Conservation (phyloP, 202 grass and related monocot species). For the Sporobolus alterniflorus region DNA sequence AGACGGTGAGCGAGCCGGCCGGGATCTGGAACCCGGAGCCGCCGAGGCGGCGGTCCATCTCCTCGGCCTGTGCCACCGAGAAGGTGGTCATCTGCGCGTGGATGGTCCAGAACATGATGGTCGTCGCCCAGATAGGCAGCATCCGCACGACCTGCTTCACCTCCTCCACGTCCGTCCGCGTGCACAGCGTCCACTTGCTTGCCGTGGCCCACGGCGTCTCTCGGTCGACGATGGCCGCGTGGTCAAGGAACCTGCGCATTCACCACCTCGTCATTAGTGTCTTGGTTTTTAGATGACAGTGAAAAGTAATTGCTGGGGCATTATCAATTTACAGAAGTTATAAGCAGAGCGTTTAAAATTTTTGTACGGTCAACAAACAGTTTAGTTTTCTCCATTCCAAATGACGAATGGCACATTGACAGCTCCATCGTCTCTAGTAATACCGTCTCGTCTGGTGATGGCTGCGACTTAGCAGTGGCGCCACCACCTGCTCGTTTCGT, state of each 20-base stretch:
- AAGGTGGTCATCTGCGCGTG: slow-evolving; percentile 98
- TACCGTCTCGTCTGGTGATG: too few species aligned
- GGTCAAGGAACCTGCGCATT: slow-evolving; percentile 46
- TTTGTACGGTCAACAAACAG: too few species aligned
- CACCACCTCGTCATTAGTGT: too few species aligned
- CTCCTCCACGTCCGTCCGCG: slow-evolving; percentile 89
- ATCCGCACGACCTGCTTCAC: slow-evolving; percentile 79
- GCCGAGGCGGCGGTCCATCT: slow-evolving; percentile 76
- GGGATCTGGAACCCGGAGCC: slow-evolving; percentile 63
- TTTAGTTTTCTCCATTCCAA: too few species aligned
- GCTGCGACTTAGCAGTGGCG: too few species aligned
- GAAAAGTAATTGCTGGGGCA: too few species aligned
- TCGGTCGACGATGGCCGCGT: slow-evolving; percentile 66
- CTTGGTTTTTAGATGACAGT: too few species aligned
- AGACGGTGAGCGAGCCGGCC: slow-evolving; percentile 82
- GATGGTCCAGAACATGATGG: slow-evolving; percentile 96
- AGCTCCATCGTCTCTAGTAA: too few species aligned
- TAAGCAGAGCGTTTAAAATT: too few species aligned
- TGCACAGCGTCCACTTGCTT: slow-evolving; percentile 73
- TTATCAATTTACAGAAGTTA: too few species aligned
- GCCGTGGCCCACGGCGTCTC: neutral
- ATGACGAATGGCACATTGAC: too few species aligned
- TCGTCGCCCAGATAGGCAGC: slow-evolving; percentile 93
- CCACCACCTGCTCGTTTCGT: too few species aligned
- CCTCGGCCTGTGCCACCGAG: slow-evolving; percentile 83